phyloP scores from a whole-genome alignment of 1,284 basidiomycete species.

The Trichosporon asahii region DNA sequence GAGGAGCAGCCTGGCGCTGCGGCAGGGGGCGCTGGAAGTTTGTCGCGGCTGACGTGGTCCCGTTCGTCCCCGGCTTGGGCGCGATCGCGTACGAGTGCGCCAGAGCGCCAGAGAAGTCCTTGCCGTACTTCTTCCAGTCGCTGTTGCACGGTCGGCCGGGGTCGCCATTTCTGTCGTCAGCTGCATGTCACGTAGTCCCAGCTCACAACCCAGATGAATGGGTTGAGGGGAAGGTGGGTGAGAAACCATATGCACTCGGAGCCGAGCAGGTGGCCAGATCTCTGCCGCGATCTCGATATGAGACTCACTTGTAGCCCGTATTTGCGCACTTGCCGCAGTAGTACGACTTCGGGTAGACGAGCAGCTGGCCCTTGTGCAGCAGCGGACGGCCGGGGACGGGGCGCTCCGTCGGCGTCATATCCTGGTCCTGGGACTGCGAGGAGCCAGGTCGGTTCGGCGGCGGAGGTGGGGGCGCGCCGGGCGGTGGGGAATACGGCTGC shows the following conservation, averaged over 20 bases:
- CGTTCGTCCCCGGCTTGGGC: constrained; percentile 26
- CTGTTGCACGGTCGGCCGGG: constrained; percentile 36
- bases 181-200: background rate
- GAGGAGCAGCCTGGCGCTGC: background rate
- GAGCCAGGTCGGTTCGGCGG: constrained; percentile 1
- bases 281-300: background rate
- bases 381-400: constrained; percentile 48
- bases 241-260: background rate
- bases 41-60: constrained; percentile 28
- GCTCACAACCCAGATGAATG: background rate
- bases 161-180: constrained; percentile 27
- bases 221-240: too few species aligned
- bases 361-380: constrained; percentile 39
- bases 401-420: constrained; percentile 37
- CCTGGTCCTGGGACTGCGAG: background rate
- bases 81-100: constrained; percentile 40
- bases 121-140: constrained; percentile 51
- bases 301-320: constrained; percentile 46
- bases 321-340: constrained; percentile 47
- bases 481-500: background rate
- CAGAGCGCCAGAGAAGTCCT: constrained; percentile 44
- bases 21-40: constrained; percentile 48
- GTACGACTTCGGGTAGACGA: constrained; percentile 47
- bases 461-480: constrained; percentile 18
- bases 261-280: background rate